These are phyloP conservation scores for Luvunga scandens DNA, from an alignment of 345 rosid species.

Conservation along the genomic window DNA sequence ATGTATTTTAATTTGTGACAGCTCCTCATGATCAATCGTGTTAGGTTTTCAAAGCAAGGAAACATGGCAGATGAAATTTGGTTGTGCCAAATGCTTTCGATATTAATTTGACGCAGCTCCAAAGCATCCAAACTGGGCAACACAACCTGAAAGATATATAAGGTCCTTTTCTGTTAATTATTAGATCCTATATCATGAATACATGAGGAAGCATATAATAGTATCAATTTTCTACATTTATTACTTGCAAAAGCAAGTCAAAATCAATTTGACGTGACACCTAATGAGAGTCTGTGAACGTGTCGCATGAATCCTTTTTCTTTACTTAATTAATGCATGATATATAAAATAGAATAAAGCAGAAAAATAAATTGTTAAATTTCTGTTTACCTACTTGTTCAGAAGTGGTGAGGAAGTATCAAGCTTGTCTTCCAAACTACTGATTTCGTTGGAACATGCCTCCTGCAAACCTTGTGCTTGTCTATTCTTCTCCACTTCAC, in stretches of 20 bases:
- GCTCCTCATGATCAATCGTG: neutral
- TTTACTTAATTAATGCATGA: too few relatives aligned
- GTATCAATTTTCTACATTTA: too few relatives aligned
- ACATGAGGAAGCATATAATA: too few relatives aligned
- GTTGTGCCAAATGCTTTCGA: conserved; percentile 6
- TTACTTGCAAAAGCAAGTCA: too few relatives aligned
- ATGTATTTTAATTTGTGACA: neutral
- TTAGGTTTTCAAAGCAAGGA: neutral
- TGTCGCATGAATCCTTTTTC: too few relatives aligned
- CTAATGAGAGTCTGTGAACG: too few relatives aligned
- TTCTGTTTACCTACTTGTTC: neutral
- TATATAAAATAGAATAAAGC: neutral
- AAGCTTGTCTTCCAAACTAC: neutral
- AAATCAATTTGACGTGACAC: too few relatives aligned
- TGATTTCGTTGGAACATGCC: neutral
- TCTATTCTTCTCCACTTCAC: neutral
- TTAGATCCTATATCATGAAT: too few relatives aligned
- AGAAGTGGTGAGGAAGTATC: neutral
- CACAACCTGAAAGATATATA: conserved; percentile 13
- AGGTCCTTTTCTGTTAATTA: neutral
- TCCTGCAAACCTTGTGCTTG: too few relatives aligned
- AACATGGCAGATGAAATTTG: neutral
- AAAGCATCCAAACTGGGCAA: conserved; percentile 15
- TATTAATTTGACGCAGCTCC: neutral
- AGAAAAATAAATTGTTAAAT: neutral